These are phyloP conservation scores for Aethionema arabicum DNA, from an alignment of 345 rosid genomes.

Conservation along the genomic window DNA sequence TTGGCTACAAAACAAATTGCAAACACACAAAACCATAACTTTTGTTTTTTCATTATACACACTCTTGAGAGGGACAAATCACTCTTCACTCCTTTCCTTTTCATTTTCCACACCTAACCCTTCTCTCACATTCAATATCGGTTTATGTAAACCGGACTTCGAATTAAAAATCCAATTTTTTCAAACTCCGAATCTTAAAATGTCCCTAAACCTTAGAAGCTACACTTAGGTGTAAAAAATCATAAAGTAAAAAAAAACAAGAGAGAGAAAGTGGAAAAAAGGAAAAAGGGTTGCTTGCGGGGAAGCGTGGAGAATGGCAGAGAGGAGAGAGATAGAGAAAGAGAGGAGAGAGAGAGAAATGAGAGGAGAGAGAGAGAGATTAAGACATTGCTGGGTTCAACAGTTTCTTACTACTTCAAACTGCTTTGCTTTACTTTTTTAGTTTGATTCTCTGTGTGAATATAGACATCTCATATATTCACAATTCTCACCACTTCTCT, in stretches of 20 bases:
- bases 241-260: neutral
- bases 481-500: constrained; percentile 19
- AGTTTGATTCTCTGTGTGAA: constrained; percentile 32
- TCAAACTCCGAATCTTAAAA: constrained; percentile 33
- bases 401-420: constrained; percentile 34
- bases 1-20: constrained; percentile 32
- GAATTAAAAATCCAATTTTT: neutral
- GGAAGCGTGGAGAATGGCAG: constrained; percentile 64
- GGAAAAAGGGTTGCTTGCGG: constrained; percentile 59
- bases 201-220: constrained; percentile 35
- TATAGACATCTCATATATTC: constrained; percentile 31
- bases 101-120: constrained; percentile 33
- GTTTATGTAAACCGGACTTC: constrained; percentile 16
- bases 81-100: constrained; percentile 32
- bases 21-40: constrained; percentile 24
- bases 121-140: constrained; percentile 1
- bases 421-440: constrained; percentile 28
- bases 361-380: constrained; percentile 22
- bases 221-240: constrained; percentile 32
- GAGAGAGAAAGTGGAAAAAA: constrained; percentile 31
- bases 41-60: constrained; percentile 32
- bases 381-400: constrained; percentile 38
- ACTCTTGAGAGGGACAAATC: constrained; percentile 33
- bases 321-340: constrained; percentile 23
- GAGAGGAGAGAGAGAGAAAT: constrained; percentile 13